phyloP scores from a whole-genome alignment of 176 grass and related monocot genomes.

The Aegilops speltoides region DNA sequence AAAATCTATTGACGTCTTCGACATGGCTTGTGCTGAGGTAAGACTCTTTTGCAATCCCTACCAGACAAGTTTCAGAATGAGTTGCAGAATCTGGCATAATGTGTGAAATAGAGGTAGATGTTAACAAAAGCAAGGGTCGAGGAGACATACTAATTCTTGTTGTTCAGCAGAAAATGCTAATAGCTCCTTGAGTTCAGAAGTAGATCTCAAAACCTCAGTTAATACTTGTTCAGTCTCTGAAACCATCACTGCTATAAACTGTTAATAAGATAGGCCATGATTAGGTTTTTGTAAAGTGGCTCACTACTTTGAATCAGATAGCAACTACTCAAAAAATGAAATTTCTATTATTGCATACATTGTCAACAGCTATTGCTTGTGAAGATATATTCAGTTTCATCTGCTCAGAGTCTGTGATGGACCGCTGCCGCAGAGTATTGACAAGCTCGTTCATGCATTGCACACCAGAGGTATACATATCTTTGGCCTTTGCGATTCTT shows the following conservation, averaged over 20 bases:
- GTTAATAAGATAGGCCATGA: conserved; percentile 19
- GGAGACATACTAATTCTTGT: conserved; percentile 54
- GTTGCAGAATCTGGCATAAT: conserved; percentile 16
- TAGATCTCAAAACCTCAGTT: conserved; percentile 53
- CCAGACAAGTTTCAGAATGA: neutral
- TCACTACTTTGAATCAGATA: conserved; percentile 18
- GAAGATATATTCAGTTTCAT: conserved; percentile 45
- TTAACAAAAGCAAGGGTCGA: conserved; percentile 1
- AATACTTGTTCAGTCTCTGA: conserved; percentile 65
- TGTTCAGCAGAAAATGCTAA: conserved; percentile 56
- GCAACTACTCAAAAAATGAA: neutral
- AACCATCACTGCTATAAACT: conserved; percentile 70
- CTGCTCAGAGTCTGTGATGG: conserved; percentile 48
- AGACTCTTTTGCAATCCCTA: conserved; percentile 67
- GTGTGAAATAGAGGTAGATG: neutral
- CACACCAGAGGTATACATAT: conserved; percentile 49
- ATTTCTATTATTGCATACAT: conserved; percentile 49
- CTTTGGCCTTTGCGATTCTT: conserved; percentile 62
- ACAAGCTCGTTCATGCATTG: conserved; percentile 55
- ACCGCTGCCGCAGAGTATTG: conserved; percentile 39
- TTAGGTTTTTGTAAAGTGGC: conserved; percentile 1
- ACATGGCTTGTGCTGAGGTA: conserved; percentile 67
- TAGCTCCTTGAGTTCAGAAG: conserved; percentile 59
- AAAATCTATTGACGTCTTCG: conserved; percentile 59
- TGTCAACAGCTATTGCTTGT: conserved; percentile 54